A percentile compares a stretch with the other conserved stretches of the same genome.
phyloP scores from a whole-genome alignment of 345 rosid genomes.

The Eucalyptus guilfoylei region DNA sequence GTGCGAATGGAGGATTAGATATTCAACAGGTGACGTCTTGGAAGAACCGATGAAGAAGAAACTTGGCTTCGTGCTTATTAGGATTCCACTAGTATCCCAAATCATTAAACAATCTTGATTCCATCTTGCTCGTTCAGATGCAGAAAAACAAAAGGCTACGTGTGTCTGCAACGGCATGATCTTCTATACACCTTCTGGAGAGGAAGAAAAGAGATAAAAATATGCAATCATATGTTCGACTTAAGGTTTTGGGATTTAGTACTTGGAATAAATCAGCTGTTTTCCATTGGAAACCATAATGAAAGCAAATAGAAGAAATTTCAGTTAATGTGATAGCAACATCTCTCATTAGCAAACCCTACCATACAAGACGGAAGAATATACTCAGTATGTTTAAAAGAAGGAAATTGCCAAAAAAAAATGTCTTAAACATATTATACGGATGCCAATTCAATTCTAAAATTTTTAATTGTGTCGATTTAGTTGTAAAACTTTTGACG shows the following conservation, averaged over 20 bases:
- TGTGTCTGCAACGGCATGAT: no score
- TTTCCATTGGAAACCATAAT: background rate
- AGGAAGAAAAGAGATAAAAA: background rate
- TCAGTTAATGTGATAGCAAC: background rate
- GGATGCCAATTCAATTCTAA: background rate
- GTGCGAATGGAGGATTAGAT: background rate
- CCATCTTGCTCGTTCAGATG: background rate
- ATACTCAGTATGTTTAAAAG: background rate
- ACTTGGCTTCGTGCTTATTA: background rate
- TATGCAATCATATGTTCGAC: background rate
- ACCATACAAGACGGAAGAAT: background rate
- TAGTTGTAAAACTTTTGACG: no score
- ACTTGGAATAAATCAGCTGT: background rate
- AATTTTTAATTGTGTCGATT: fast-evolving
- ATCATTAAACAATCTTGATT: background rate
- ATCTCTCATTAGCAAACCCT: background rate
- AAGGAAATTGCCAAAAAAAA: no score
- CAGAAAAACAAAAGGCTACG: background rate
- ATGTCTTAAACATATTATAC: no score
- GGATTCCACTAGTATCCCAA: background rate
- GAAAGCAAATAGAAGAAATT: background rate
- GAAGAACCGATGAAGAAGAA: background rate
- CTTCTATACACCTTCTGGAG: background rate
- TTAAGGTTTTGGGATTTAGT: background rate
- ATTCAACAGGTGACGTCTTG: background rate